Evolutionary conservation across 345 rosid species (phyloP).

Genomic region (Bretschneidera sinensis): DNA sequence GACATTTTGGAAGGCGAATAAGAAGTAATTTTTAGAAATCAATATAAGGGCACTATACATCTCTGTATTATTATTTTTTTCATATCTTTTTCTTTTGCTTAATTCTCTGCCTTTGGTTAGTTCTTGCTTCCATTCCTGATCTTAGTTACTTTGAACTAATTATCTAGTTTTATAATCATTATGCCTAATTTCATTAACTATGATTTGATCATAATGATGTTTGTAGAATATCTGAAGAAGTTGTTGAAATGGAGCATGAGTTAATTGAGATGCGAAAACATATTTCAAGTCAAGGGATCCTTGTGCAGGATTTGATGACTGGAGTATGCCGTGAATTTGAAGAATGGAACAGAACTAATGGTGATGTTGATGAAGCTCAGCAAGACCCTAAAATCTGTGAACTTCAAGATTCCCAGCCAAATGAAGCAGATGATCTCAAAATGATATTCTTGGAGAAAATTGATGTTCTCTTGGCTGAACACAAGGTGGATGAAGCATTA

Average conservation of each 20-base stretch:
- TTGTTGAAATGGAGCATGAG: constrained; percentile 92
- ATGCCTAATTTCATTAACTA: background rate
- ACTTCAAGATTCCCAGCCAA: constrained; percentile 27
- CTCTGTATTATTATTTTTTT: background rate
- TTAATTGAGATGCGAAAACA: constrained; percentile 75
- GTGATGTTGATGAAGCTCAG: constrained; percentile 28
- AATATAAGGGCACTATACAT: background rate
- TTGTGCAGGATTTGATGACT: constrained; percentile 82
- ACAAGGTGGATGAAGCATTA: constrained; percentile 65
- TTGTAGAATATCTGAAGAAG: constrained; percentile 89
- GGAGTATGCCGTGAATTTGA: constrained; percentile 74
- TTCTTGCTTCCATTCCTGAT: background rate
- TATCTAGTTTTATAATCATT: background rate
- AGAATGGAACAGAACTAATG: constrained; percentile 50
- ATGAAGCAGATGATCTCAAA: constrained; percentile 29
- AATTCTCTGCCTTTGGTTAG: background rate
- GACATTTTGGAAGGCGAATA: background rate
- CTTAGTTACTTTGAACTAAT: background rate
- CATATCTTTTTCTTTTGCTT: background rate
- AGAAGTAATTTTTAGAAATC: background rate
- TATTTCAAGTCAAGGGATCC: constrained; percentile 79
- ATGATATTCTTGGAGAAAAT: constrained; percentile 51
- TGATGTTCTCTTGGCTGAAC: constrained; percentile 88
- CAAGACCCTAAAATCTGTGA: constrained; percentile 30
- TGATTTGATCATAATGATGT: constrained; percentile 16